Percentiles rank a stretch among this genome's conserved stretches.
Conservation (phyloP, 257 asterid species). For the Prunella vulgaris region DNA sequence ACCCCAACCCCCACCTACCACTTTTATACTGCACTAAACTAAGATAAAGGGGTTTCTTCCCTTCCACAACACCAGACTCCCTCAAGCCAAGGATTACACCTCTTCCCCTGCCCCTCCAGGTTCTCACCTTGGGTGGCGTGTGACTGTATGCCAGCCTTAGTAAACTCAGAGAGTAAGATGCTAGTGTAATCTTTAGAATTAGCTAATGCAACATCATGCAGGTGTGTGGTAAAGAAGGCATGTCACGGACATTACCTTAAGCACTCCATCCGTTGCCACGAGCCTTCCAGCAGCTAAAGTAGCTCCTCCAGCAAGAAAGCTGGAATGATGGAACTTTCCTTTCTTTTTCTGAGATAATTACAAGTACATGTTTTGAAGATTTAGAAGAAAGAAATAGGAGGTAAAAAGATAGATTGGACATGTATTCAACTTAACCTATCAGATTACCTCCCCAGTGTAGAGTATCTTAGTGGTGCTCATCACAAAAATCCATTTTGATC, state of each 20-base stretch:
- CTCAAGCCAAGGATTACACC: not conserved
- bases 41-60: not conserved
- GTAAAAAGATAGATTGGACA: slow-evolving; percentile 14
- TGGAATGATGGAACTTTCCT: slow-evolving; percentile 91
- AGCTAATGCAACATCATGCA: not conserved
- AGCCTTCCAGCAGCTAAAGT: slow-evolving; percentile 96
- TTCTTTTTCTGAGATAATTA: slow-evolving; percentile 67
- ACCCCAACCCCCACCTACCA: too few species aligned
- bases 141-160: not conserved
- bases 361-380: not conserved
- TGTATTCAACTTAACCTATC: not conserved
- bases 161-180: not conserved
- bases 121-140: not conserved
- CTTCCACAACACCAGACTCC: not conserved
- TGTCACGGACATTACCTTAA: slow-evolving; percentile 44
- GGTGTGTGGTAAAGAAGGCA: not conserved
- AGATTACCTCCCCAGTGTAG: slow-evolving; percentile 66
- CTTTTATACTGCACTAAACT: too few species aligned
- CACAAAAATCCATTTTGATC: slow-evolving; percentile 86
- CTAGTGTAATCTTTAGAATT: not conserved
- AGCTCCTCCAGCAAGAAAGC: slow-evolving; percentile 97
- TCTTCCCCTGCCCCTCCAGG: not conserved
- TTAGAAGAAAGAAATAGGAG: not conserved
- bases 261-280: slow-evolving; percentile 59
- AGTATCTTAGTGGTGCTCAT: slow-evolving; percentile 87